A percentile compares a stretch with the other conserved stretches of the same genome.
Conservation (phyloP, 257 asterid genomes). For the Nicotiana undulata region DNA sequence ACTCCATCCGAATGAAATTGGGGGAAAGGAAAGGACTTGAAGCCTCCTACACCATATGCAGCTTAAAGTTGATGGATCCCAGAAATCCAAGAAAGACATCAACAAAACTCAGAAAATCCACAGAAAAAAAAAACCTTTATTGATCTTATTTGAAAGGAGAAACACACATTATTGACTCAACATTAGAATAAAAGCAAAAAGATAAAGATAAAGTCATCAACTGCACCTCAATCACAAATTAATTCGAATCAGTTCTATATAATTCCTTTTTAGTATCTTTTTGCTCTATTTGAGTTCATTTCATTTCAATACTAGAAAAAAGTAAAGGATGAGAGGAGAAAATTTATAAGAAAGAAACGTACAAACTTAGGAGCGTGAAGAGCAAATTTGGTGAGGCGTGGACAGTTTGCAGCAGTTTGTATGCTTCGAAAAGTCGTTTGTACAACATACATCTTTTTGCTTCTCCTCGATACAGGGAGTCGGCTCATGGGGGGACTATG, state of each 20-base stretch:
- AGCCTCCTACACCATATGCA: not conserved
- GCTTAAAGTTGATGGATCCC: not conserved
- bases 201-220: not conserved
- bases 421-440: slow-evolving; percentile 24
- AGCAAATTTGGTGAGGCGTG: slow-evolving; percentile 45
- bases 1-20: not conserved
- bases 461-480: too few species aligned
- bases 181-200: not conserved
- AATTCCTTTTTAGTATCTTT: not conserved
- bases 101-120: not conserved
- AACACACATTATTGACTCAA: not conserved
- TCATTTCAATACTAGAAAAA: not conserved
- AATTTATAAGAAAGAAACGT: slow-evolving; percentile 12
- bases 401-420: slow-evolving; percentile 33
- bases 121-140: not conserved
- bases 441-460: too few species aligned
- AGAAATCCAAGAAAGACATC: not conserved
- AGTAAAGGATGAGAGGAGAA: not conserved
- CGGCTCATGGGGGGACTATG: too few species aligned
- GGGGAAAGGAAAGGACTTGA: not conserved
- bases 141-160: not conserved
- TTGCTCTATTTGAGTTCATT: not conserved
- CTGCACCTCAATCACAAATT: not conserved
- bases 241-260: not conserved
- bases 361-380: slow-evolving; percentile 58